Conservation (phyloP, 2,329 filamentous ascomycete species). For the Cladorrhinum sp. region DNA sequence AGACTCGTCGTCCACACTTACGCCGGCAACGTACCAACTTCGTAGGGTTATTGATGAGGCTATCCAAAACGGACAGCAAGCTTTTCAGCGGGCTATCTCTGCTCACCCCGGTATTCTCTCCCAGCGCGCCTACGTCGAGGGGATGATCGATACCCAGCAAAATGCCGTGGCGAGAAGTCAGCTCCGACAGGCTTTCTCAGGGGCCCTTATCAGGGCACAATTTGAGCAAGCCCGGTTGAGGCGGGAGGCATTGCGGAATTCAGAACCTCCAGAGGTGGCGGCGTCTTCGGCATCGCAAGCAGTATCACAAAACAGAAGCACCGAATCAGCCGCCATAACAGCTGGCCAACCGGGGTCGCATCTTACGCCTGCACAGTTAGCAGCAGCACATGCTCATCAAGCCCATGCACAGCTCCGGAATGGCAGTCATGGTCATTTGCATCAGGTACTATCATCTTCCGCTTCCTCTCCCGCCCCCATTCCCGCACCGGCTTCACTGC, state of each 20-base stretch:
- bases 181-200: conserved; percentile 48
- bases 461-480: conserved; percentile 8
- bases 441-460: conserved; percentile 24
- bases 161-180: conserved; percentile 48
- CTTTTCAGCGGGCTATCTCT: conserved; percentile 45
- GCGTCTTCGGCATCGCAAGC: not conserved
- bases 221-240: conserved; percentile 39
- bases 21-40: conserved; percentile 39
- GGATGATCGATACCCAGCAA: conserved; percentile 49
- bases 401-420: conserved; percentile 21
- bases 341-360: not conserved
- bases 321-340: not conserved
- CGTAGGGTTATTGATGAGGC: conserved; percentile 51
- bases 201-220: conserved; percentile 45
- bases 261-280: conserved; percentile 14
- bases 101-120: conserved; percentile 48
- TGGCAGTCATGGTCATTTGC: conserved; percentile 22
- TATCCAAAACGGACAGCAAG: conserved; percentile 48
- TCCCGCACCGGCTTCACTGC: conserved; percentile 1
- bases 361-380: conserved; percentile 15
- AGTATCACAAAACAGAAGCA: too few species aligned
- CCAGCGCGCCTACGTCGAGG: conserved; percentile 48
- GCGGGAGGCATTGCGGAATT: conserved; percentile 27
- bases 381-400: conserved; percentile 24
- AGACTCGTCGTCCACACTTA: conserved; percentile 31